Evolutionary conservation across 2,329 filamentous ascomycete species (phyloP).

Genomic region (Fusarium torreyae): DNA sequence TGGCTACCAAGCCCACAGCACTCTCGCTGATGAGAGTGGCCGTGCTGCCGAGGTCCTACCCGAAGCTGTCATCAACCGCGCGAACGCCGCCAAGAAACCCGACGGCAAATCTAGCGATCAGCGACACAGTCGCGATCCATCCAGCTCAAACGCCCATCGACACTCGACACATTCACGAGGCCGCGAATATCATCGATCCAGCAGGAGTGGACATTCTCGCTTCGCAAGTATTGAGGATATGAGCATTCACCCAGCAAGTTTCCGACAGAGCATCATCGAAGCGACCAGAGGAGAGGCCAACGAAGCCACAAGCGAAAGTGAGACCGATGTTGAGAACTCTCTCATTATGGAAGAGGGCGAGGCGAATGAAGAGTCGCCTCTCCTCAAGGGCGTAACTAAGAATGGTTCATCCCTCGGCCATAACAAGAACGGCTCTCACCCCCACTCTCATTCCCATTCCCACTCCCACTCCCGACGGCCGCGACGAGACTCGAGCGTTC

Average conservation of each 20-base stretch:
- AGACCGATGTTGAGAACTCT: constrained; percentile 64
- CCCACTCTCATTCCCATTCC: constrained; percentile 34
- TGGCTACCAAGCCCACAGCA: constrained; percentile 56
- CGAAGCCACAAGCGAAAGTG: constrained; percentile 69
- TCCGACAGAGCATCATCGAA: constrained; percentile 92
- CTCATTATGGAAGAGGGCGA: constrained; percentile 59
- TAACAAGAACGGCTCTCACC: constrained; percentile 38
- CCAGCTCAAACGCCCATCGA: constrained; percentile 50
- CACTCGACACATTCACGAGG: constrained; percentile 55
- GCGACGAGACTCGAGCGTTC: constrained; percentile 68
- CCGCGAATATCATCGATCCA: constrained; percentile 62
- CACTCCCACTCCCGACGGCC: constrained; percentile 48
- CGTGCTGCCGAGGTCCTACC: constrained; percentile 74
- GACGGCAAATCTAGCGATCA: constrained; percentile 57
- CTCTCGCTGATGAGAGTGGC: constrained; percentile 70
- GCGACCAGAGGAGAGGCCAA: constrained; percentile 73
- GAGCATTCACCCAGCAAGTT: constrained; percentile 89
- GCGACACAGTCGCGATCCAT: constrained; percentile 46
- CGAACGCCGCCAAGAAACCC: constrained; percentile 50
- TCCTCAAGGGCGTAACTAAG: constrained; percentile 60
- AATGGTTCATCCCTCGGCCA: constrained; percentile 51
- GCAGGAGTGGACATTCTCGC: constrained; percentile 69
- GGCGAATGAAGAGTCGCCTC: constrained; percentile 62
- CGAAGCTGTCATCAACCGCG: constrained; percentile 71
- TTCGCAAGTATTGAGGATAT: constrained; percentile 79